A percentile compares a stretch with the other conserved stretches of the same genome.
Evolutionary conservation across 192 early-diverging fungal genomes (phyloP).

Genomic region (Kappamyces sp.): DNA sequence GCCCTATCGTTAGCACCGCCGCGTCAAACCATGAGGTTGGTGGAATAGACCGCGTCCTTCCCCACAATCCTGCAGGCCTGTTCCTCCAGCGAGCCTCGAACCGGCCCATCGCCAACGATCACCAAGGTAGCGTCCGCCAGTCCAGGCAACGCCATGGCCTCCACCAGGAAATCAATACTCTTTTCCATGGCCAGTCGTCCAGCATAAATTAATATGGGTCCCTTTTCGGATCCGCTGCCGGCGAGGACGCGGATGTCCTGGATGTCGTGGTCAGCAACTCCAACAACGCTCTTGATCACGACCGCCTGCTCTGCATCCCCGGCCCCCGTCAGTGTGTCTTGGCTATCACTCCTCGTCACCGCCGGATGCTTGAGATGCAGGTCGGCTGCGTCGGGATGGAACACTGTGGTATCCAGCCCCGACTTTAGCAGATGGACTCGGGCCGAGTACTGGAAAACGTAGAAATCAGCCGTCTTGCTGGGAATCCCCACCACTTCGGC

Average conservation of each 20-base stretch:
- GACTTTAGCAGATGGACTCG: slow-evolving; percentile 45
- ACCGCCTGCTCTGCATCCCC: background rate
- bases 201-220: slow-evolving; percentile 38
- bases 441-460: slow-evolving; percentile 35
- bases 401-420: slow-evolving; percentile 42
- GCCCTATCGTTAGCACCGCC: background rate
- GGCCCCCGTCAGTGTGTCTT: background rate
- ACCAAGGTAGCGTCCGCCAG: slow-evolving; percentile 34
- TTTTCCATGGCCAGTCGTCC: slow-evolving; percentile 49
- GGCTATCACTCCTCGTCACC: background rate
- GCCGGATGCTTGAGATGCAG: slow-evolving; percentile 2
- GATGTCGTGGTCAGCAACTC: background rate
- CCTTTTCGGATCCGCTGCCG: slow-evolving; percentile 9
- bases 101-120: slow-evolving; percentile 46
- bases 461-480: slow-evolving; percentile 35
- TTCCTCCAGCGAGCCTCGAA: slow-evolving; percentile 24
- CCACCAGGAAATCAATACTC: slow-evolving; percentile 41
- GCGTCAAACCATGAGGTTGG: background rate
- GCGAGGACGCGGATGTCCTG: background rate
- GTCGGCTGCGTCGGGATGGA: slow-evolving; percentile 17
- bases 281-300: background rate
- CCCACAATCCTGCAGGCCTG: slow-evolving; percentile 33
- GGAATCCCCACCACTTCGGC: slow-evolving; percentile 47
- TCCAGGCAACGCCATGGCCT: slow-evolving; percentile 23
- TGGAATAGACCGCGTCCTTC: slow-evolving; percentile 22